These are phyloP conservation scores for Ramalina intermedia DNA, from an alignment of 495 filamentous ascomycete species.

Conservation along the genomic window DNA sequence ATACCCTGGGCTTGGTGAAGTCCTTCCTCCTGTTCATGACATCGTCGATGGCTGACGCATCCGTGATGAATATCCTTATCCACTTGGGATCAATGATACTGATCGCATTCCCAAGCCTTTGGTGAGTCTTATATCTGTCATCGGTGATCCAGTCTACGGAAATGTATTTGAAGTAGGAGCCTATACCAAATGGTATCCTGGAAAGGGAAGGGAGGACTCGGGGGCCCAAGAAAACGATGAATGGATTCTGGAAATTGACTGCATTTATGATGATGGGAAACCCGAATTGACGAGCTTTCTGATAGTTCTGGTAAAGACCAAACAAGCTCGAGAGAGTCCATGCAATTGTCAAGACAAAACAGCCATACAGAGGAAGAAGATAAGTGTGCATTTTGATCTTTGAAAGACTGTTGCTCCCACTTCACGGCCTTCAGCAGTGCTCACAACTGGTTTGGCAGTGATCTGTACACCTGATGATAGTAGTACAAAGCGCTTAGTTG, in stretches of 20 bases:
- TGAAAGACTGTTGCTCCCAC: too few species aligned
- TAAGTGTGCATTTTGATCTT: too few species aligned
- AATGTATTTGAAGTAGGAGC: not conserved
- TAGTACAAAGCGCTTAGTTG: too few species aligned
- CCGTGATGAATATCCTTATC: not conserved
- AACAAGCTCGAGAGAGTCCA: not conserved
- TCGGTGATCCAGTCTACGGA: not conserved
- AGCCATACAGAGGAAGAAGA: not conserved
- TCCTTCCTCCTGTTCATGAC: constrained; percentile 22
- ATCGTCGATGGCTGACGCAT: constrained; percentile 23
- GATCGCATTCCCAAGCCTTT: not conserved
- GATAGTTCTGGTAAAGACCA: constrained; percentile 16
- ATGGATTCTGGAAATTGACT: not conserved
- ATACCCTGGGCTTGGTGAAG: constrained; percentile 21
- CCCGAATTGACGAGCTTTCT: constrained; percentile 32
- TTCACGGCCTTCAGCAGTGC: too few species aligned
- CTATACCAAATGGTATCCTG: not conserved
- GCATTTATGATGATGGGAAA: not conserved
- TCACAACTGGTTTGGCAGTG: too few species aligned
- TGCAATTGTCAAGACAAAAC: not conserved
- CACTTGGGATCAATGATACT: not conserved
- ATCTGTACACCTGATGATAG: too few species aligned
- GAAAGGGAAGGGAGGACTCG: not conserved
- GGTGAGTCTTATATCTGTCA: not conserved
- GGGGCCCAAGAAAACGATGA: not conserved